These are phyloP conservation scores for Aspergillus indologenus DNA, from an alignment of 495 filamentous ascomycete genomes.

Conservation along the genomic window DNA sequence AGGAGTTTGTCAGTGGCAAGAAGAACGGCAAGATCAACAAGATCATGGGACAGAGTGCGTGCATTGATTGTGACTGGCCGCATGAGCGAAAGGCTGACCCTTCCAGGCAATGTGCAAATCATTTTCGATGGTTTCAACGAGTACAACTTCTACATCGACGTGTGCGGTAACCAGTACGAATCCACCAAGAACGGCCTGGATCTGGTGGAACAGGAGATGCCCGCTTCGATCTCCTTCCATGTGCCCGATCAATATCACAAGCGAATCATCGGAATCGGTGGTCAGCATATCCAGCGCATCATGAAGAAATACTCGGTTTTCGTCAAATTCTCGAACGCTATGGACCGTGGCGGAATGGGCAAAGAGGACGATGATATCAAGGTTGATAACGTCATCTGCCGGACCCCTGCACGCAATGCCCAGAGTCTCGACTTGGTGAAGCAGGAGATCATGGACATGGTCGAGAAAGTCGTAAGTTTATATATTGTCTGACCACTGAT, in stretches of 20 bases:
- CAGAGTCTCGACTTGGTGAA: constrained; percentile 96
- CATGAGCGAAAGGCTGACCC: not conserved
- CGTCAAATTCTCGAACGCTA: constrained; percentile 99
- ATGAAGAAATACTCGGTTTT: constrained; percentile 99
- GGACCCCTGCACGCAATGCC: constrained; percentile 94
- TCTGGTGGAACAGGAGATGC: constrained; percentile 98
- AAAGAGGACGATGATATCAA: constrained; percentile 97
- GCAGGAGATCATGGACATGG: constrained; percentile 99
- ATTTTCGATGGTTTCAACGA: constrained; percentile 99
- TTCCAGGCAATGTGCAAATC: constrained; percentile 84
- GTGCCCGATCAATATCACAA: constrained; percentile 99
- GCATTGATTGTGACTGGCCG: not conserved
- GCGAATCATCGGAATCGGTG: constrained; percentile 97
- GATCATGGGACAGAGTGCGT: constrained; percentile 94
- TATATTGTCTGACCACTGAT: constrained; percentile 9
- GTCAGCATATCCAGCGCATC: constrained; percentile 97
- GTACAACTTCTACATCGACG: constrained; percentile 99
- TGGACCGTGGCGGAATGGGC: constrained; percentile 93
- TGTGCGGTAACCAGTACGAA: constrained; percentile 85
- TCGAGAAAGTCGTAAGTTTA: constrained; percentile 77
- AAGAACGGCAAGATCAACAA: constrained; percentile 99
- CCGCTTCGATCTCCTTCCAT: constrained; percentile 97
- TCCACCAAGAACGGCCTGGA: constrained; percentile 87
- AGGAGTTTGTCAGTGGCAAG: constrained; percentile 98
- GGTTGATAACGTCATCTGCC: constrained; percentile 98